Conservation (phyloP, 2,329 filamentous ascomycete genomes). For the Aspergillus pseudotamarii region DNA sequence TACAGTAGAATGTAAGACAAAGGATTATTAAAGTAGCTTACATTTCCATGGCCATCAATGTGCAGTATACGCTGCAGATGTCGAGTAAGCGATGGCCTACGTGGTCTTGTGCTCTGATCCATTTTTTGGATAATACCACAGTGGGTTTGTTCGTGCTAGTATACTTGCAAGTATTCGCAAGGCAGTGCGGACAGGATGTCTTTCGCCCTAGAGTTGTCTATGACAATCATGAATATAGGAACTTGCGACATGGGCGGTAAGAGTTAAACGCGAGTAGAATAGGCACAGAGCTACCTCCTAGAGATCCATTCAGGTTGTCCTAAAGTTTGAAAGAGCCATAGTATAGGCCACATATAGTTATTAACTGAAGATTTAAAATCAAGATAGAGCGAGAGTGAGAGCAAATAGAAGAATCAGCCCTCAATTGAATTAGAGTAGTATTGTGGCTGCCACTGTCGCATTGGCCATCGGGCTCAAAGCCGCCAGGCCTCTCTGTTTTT, state of each 20-base stretch:
- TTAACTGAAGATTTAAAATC: neutral
- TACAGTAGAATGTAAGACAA: neutral
- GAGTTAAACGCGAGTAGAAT: no score
- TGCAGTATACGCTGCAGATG: constrained; percentile 27
- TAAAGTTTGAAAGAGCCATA: neutral
- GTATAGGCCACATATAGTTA: neutral
- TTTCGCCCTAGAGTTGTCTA: neutral
- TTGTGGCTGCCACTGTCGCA: neutral
- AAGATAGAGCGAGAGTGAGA: neutral
- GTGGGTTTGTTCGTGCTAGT: neutral
- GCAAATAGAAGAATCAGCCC: neutral
- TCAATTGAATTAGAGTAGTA: neutral
- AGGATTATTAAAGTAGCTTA: constrained; percentile 13
- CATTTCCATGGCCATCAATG: constrained; percentile 19
- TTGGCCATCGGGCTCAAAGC: neutral
- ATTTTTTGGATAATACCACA: constrained; percentile 6
- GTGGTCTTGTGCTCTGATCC: constrained; percentile 15
- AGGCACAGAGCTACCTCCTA: neutral
- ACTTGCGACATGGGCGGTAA: no score
- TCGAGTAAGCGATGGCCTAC: constrained; percentile 25
- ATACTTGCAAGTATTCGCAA: neutral
- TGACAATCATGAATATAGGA: neutral
- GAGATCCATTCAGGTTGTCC: neutral
- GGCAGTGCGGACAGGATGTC: neutral
- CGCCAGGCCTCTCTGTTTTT: neutral